Percentiles rank a stretch among this genome's conserved stretches.
Evolutionary conservation across 164 flowering plant genomes (phyloP).

Genomic region (Chimonanthus praecox): DNA sequence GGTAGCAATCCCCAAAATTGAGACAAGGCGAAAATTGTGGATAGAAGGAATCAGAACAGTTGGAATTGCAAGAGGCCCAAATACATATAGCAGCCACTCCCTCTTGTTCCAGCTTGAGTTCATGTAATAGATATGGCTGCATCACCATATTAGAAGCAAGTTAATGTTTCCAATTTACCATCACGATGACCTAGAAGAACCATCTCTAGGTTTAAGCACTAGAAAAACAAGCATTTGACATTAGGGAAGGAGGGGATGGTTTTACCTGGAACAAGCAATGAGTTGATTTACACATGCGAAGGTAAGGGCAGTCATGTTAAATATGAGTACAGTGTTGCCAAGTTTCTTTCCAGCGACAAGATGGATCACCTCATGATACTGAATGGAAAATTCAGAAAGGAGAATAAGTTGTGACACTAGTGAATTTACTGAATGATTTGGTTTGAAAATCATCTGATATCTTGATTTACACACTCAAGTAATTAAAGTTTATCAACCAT

Average conservation of each 20-base stretch:
- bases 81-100: constrained; percentile 10
- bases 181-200: background rate
- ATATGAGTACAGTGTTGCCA: constrained; percentile 8
- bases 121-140: constrained; percentile 14
- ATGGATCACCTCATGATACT: constrained; percentile 13
- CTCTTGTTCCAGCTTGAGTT: constrained; percentile 12
- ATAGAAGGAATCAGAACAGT: constrained; percentile 13
- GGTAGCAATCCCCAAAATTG: constrained; percentile 10
- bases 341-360: constrained; percentile 10
- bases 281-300: constrained; percentile 13
- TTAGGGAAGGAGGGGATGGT: background rate
- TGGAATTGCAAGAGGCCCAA: constrained; percentile 9
- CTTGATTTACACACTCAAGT: too few species aligned
- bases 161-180: background rate
- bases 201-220: too few species aligned
- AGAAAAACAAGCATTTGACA: background rate
- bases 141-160: background rate
- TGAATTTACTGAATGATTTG: too few species aligned
- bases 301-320: constrained; percentile 10
- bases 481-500: too few species aligned
- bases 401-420: background rate
- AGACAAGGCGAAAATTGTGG: constrained; percentile 11
- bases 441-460: too few species aligned
- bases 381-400: background rate
- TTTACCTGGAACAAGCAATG: constrained; percentile 17